A percentile compares a stretch with the other conserved stretches of the same genome.
Evolutionary conservation across 176 grass and related monocot genomes (phyloP).

Genomic region (Tillandsia leiboldiana): DNA sequence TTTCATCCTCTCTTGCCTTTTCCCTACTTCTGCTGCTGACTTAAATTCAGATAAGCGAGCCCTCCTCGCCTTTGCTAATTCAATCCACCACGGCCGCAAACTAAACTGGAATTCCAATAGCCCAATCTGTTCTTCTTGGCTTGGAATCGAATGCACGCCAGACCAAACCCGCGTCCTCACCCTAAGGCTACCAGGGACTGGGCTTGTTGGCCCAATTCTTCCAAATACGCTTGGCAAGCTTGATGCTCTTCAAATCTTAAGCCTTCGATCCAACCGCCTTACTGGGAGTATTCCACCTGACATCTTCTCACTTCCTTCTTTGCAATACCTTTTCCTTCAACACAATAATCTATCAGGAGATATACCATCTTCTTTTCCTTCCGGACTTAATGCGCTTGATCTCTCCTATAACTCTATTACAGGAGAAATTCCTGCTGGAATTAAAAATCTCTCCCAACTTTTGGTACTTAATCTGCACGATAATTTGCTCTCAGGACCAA

Average conservation of each 20-base stretch:
- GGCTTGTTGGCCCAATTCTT: conserved; percentile 67
- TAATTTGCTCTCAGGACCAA: conserved; percentile 68
- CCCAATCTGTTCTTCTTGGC: conserved; percentile 70
- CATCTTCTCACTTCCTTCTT: conserved; percentile 59
- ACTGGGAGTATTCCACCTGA: conserved; percentile 63
- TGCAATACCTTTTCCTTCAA: conserved; percentile 74
- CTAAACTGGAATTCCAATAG: conserved; percentile 63
- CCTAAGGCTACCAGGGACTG: conserved; percentile 72
- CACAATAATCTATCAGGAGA: conserved; percentile 81
- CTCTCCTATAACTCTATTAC: conserved; percentile 82
- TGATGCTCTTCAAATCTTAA: conserved; percentile 63
- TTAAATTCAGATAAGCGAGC: conserved; percentile 70
- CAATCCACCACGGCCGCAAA: conserved; percentile 45
- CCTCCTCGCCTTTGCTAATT: conserved; percentile 65
- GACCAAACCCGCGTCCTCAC: conserved; percentile 43
- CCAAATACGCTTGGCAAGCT: conserved; percentile 69
- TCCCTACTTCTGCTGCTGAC: conserved; percentile 28
- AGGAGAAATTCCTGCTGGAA: conserved; percentile 48
- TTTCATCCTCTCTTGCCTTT: conserved; percentile 36
- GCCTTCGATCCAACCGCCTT: conserved; percentile 75
- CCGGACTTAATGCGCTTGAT: conserved; percentile 49
- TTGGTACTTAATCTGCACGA: conserved; percentile 52
- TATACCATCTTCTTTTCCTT: conserved; percentile 52
- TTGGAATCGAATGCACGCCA: conserved; percentile 59
- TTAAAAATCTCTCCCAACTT: conserved; percentile 64